phyloP scores from a whole-genome alignment of 257 asterid species.

The Scutellaria minor region DNA sequence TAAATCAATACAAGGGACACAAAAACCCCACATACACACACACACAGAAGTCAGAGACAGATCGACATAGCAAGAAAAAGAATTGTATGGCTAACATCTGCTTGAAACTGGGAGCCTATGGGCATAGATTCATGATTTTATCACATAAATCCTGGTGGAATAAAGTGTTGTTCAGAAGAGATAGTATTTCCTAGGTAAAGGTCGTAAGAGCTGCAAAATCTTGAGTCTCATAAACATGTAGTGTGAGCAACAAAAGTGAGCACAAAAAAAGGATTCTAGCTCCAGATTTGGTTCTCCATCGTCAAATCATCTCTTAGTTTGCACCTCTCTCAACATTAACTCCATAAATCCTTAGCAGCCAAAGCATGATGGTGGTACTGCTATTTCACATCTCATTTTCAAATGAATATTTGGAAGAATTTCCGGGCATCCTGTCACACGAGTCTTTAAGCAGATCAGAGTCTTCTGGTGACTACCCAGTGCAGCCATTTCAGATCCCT shows the following conservation, averaged over 20 bases:
- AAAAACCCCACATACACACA: neutral
- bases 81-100: neutral
- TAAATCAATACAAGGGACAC: neutral
- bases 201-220: neutral
- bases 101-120: neutral
- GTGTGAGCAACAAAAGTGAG: neutral
- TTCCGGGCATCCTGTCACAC: neutral
- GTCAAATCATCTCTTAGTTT: neutral
- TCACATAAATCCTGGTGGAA: constrained; percentile 11
- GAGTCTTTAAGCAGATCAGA: neutral
- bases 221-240: neutral
- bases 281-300: neutral
- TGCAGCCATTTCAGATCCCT: neutral
- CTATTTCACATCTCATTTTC: neutral
- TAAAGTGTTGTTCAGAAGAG: constrained; percentile 1
- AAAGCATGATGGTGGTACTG: neutral
- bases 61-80: neutral
- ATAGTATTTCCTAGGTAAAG: neutral
- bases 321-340: neutral
- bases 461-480: neutral
- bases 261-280: neutral
- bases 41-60: neutral
- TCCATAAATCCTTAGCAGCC: neutral
- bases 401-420: neutral
- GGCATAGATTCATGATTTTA: neutral